phyloP scores from a whole-genome alignment of 768 basidiomycete species.

The Trametes coccinea region DNA sequence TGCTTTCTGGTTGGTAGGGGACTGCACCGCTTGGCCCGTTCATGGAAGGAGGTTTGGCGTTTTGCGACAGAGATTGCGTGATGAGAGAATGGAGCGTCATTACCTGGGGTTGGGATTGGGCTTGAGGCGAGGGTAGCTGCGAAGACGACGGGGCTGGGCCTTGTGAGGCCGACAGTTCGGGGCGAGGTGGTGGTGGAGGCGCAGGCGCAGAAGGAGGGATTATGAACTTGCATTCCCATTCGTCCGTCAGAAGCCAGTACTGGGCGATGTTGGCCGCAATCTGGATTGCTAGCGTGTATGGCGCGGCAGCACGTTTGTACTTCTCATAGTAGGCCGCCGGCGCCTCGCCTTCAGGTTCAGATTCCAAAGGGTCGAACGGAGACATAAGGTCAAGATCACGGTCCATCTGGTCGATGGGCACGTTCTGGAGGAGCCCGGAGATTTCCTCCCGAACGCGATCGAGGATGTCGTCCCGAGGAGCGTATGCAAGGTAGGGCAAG shows the following conservation, averaged over 20 bases:
- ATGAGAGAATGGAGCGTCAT: slow-evolving; percentile 10
- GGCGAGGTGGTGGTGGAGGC: neutral
- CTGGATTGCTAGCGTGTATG: slow-evolving; percentile 72
- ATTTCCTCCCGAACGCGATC: slow-evolving; percentile 27
- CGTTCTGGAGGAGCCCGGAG: slow-evolving; percentile 8
- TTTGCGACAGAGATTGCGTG: slow-evolving; percentile 9
- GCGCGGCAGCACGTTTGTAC: slow-evolving; percentile 56
- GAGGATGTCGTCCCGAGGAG: slow-evolving; percentile 54
- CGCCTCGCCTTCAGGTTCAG: slow-evolving; percentile 1
- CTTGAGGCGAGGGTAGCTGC: slow-evolving; percentile 26
- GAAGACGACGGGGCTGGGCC: neutral
- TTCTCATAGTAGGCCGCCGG: slow-evolving; percentile 19
- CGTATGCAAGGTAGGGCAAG: slow-evolving; percentile 74
- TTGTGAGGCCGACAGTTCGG: slow-evolving; percentile 1
- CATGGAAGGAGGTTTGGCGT: neutral
- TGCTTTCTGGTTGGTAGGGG: slow-evolving; percentile 23
- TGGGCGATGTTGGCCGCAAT: slow-evolving; percentile 62
- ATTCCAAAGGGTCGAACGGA: slow-evolving; percentile 52
- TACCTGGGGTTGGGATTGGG: neutral
- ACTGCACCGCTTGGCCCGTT: slow-evolving; percentile 26
- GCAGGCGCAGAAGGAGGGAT: slow-evolving; percentile 29
- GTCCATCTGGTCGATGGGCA: slow-evolving; percentile 25
- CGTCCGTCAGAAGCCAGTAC: slow-evolving; percentile 74
- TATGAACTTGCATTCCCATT: slow-evolving; percentile 62
- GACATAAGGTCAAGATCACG: slow-evolving; percentile 35